Percentiles rank a stretch among this genome's conserved stretches.
Evolutionary conservation across 1,139 yeast genomes (phyloP).

Genomic region (Candida pseudocylindracea): DNA sequence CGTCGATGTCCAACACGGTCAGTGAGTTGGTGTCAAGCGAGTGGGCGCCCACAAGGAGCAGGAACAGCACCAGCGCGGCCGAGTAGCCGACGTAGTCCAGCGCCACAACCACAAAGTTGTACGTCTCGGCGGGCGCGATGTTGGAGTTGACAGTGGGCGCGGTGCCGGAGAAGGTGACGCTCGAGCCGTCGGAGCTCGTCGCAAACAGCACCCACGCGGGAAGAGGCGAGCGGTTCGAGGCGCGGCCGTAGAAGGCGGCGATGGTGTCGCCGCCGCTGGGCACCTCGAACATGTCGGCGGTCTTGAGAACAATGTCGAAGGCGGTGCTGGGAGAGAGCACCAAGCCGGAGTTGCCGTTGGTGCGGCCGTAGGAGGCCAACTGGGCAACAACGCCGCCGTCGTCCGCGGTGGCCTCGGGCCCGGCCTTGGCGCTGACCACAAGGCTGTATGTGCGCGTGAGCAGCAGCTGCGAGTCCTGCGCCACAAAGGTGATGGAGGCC

Average conservation of each 20-base stretch:
- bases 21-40: slow-evolving; percentile 42
- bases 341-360: slow-evolving; percentile 55
- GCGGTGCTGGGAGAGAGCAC: slow-evolving; percentile 49
- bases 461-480: slow-evolving; percentile 34
- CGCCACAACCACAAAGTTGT: slow-evolving; percentile 56
- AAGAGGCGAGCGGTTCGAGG: slow-evolving; percentile 61
- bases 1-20: neutral
- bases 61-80: slow-evolving; percentile 49
- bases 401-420: slow-evolving; percentile 11
- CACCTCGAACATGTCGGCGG: slow-evolving; percentile 26
- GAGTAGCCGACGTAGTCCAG: slow-evolving; percentile 60
- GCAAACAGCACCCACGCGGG: slow-evolving; percentile 70
- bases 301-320: slow-evolving; percentile 41
- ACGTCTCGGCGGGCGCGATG: slow-evolving; percentile 69
- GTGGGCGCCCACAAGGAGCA: slow-evolving; percentile 73
- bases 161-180: slow-evolving; percentile 58
- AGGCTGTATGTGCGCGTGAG: slow-evolving; percentile 27
- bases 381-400: slow-evolving; percentile 17
- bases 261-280: slow-evolving; percentile 21
- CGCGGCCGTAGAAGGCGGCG: slow-evolving; percentile 63
- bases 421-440: slow-evolving; percentile 31
- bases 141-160: slow-evolving; percentile 73
- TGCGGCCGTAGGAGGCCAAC: slow-evolving; percentile 32
- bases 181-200: slow-evolving; percentile 15
- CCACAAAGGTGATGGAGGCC: slow-evolving; percentile 28